phyloP scores from a whole-genome alignment of 2,329 filamentous ascomycete genomes.

The Monilinia polystroma region DNA sequence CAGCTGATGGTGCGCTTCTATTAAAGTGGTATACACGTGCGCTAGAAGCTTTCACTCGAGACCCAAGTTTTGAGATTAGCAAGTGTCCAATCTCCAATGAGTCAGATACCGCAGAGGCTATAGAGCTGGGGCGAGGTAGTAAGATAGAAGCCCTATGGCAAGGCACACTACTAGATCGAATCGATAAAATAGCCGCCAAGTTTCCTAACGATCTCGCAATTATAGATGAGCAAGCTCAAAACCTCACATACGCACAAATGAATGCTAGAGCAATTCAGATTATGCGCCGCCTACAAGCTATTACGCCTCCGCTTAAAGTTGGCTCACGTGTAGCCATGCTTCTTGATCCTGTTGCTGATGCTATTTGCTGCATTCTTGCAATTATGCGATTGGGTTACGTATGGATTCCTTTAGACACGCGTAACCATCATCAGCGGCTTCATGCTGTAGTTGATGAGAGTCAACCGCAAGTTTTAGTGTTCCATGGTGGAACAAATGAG shows the following conservation, averaged over 20 bases:
- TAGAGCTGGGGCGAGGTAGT: background rate
- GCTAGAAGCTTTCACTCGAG: background rate
- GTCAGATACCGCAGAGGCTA: background rate
- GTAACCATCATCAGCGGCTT: background rate
- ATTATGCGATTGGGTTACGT: background rate
- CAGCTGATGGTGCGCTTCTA: background rate
- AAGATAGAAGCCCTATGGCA: background rate
- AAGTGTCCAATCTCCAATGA: background rate
- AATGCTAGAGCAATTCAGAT: background rate
- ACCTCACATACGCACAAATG: background rate
- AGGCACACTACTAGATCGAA: background rate
- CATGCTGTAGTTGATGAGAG: background rate
- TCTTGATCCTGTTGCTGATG: background rate
- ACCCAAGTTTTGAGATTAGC: background rate
- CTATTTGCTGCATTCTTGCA: background rate
- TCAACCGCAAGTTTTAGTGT: background rate
- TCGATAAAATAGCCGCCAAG: background rate
- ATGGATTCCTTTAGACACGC: background rate
- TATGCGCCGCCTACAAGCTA: background rate
- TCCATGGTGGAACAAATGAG: background rate
- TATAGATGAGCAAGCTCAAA: background rate
- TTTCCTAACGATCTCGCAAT: background rate
- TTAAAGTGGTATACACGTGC: background rate
- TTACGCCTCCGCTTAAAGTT: background rate
- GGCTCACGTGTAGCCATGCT: background rate